These are phyloP conservation scores for Macrotyloma uniflorum DNA, from an alignment of 306 rosid genomes.

Conservation along the genomic window DNA sequence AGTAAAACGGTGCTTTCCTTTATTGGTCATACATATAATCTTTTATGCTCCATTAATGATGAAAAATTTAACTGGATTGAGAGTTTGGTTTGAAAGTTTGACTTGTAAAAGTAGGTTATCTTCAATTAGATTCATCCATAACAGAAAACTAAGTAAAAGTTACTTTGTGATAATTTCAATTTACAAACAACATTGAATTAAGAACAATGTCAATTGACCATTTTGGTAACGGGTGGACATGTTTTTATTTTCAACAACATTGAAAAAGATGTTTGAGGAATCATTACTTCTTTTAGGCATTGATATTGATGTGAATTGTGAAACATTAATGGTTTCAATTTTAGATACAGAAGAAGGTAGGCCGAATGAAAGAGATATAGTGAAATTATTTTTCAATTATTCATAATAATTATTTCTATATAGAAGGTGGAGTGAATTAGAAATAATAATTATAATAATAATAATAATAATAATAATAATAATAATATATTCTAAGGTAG, in stretches of 20 bases:
- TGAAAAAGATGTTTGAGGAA: background rate
- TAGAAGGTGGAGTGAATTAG: background rate
- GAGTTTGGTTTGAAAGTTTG: slow-evolving; percentile 30
- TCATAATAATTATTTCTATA: no score
- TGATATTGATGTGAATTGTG: background rate
- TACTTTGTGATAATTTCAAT: background rate
- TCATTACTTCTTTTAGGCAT: background rate
- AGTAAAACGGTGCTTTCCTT: background rate
- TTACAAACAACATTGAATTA: background rate
- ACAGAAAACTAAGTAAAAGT: background rate
- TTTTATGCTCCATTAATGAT: background rate
- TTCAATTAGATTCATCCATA: background rate
- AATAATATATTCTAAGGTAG: background rate
- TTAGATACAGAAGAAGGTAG: background rate
- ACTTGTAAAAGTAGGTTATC: background rate
- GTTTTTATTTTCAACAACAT: slow-evolving; percentile 19
- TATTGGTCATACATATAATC: background rate
- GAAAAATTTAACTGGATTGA: background rate
- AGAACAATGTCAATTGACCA: background rate
- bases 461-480: no score
- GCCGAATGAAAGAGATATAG: no score
- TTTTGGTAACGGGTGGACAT: background rate
- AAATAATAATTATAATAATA: no score
- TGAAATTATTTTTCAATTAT: no score
- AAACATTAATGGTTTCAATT: background rate